Evolutionary conservation across 768 basidiomycete genomes (phyloP), one percentile per base, ranked within the genome.

Genomic region (Serendipita indica): DNA sequence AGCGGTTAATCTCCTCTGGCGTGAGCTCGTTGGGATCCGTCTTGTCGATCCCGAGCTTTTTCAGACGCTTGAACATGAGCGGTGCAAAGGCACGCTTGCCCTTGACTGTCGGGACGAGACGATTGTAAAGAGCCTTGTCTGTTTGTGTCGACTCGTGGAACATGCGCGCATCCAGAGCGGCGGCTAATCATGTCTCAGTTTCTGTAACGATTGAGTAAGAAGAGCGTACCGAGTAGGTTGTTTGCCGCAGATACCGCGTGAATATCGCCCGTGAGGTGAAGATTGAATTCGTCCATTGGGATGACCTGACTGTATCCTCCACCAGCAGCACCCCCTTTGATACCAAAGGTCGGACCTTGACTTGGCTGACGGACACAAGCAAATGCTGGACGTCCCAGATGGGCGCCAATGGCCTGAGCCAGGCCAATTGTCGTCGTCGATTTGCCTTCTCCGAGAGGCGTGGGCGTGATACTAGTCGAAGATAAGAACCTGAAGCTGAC

Each of bases 271-370:
- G 92, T 94, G 70, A 93, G 73, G 67, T 94, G 92, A 49, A 99
- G 72, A 71, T 98, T 98, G 72, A 99, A 98, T 86, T 97, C 94
- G 67, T 97, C 94, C 94, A 98, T 97, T 39, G 94, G 94, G 72
- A 98, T 98, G 66, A 99, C 89, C 68, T 96, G 93, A 68, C 89
- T 91, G 74, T 98, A 99, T 57, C 94, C 94, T 61, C 94, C 94
- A 37, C 96, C 94, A 39, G 94, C 94, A 34, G 94, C 94, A 65
- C 94, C 96, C 64, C 94, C 94, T 72, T 99, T 99, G 76, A 99
- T 96, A 64, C 94, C 94, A 69, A 98, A 99, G 0, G 94, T 98
- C 33, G 94, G 94, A 12, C 96, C 94, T 71, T 99, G 94, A 73
- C 90, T 92, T 3, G 96, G 96, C 68, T 99, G 96, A 58, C 94